Evolutionary conservation across 1,139 yeast genomes (phyloP).

Genomic region (Sugiyamaella paludigena): DNA sequence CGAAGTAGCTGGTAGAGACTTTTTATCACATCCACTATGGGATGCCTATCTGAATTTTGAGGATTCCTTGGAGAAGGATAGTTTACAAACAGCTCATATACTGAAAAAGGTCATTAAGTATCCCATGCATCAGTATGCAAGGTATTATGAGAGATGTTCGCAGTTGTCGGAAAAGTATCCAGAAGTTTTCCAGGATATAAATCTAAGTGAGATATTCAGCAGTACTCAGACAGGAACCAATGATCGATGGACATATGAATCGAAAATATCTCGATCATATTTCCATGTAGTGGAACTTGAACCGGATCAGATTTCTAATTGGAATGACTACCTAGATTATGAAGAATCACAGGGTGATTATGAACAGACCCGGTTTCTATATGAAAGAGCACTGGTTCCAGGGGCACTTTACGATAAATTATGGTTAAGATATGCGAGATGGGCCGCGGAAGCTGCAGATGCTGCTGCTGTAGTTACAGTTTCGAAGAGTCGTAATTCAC

Average conservation of each 20-base stretch:
- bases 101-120: slow-evolving; percentile 50
- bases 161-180: slow-evolving; percentile 27
- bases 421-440: slow-evolving; percentile 63
- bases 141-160: slow-evolving; percentile 43
- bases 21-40: slow-evolving; percentile 72
- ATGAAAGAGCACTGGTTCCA: slow-evolving; percentile 50
- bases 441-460: slow-evolving; percentile 27
- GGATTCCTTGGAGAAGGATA: slow-evolving; percentile 38
- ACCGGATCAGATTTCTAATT: slow-evolving; percentile 51
- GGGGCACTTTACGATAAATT: slow-evolving; percentile 54
- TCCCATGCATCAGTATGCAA: slow-evolving; percentile 74
- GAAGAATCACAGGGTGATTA: slow-evolving; percentile 41
- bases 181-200: slow-evolving; percentile 25
- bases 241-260: slow-evolving; percentile 65
- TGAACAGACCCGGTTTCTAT: slow-evolving; percentile 44
- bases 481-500: slow-evolving; percentile 25
- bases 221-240: slow-evolving; percentile 60
- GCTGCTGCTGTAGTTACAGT: too few relatives aligned
- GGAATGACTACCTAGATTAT: slow-evolving; percentile 63
- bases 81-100: slow-evolving; percentile 19
- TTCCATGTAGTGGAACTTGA: slow-evolving; percentile 49
- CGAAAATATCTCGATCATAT: slow-evolving; percentile 50
- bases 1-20: slow-evolving; percentile 64
- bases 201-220: slow-evolving; percentile 49
- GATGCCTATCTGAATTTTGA: slow-evolving; percentile 64